Evolutionary conservation across 441 rosid genomes (phyloP).

Genomic region (Manihot esculenta): DNA sequence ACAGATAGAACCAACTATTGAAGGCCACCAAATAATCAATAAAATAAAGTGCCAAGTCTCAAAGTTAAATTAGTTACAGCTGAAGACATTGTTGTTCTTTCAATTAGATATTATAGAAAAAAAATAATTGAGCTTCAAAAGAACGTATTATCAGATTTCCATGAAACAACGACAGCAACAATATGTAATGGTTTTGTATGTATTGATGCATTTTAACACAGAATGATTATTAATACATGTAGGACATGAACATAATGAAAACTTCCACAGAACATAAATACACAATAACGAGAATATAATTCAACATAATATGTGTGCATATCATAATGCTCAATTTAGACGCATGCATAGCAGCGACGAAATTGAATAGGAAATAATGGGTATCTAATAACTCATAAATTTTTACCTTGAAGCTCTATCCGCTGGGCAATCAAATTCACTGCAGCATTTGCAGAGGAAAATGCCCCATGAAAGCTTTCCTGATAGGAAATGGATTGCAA

Average conservation of each 20-base stretch:
- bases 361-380: background rate
- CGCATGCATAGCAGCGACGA: background rate
- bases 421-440: constrained; percentile 60
- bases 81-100: background rate
- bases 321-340: background rate
- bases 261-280: too few relatives aligned
- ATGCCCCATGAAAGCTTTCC: constrained; percentile 94
- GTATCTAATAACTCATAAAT: background rate
- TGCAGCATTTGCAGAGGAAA: constrained; percentile 82
- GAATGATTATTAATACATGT: too few relatives aligned
- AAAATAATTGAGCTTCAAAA: background rate
- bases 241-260: too few relatives aligned
- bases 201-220: background rate
- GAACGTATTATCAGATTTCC: background rate
- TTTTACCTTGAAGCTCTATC: constrained; percentile 33
- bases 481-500: constrained; percentile 71
- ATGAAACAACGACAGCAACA: background rate
- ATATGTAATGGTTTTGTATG: background rate
- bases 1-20: background rate
- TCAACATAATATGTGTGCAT: background rate
- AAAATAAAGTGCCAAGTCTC: background rate
- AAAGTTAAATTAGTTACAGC: background rate
- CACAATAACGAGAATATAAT: background rate
- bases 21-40: background rate
- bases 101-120: background rate